phyloP scores from a whole-genome alignment of 2,329 filamentous ascomycete species.

The Fusarium decemcellulare region DNA sequence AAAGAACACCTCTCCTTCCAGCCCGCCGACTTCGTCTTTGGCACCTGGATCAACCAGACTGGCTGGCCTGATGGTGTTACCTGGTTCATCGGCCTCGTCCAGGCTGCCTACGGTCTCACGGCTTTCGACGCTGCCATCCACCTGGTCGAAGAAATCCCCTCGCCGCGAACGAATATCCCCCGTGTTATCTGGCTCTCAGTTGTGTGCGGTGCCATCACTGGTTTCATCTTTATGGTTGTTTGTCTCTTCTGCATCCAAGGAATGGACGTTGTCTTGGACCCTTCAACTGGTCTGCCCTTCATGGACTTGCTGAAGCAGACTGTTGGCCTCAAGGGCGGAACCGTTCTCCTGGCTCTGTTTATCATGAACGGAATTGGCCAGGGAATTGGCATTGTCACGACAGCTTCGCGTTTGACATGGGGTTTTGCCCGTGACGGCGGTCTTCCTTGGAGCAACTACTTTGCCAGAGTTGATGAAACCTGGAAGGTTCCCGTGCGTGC shows the following conservation, averaged over 20 bases:
- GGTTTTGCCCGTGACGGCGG: constrained; percentile 69
- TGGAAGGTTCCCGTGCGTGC: constrained; percentile 69
- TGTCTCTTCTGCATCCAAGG: constrained; percentile 66
- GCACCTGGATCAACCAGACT: constrained; percentile 59
- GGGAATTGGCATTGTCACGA: constrained; percentile 65
- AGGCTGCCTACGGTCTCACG: constrained; percentile 65
- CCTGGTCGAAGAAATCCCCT: constrained; percentile 70
- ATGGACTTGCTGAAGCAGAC: constrained; percentile 61
- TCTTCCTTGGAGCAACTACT: constrained; percentile 60
- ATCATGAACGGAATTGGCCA: constrained; percentile 70
- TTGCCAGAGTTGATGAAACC: constrained; percentile 57
- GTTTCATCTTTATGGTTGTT: constrained; percentile 66
- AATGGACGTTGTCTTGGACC: constrained; percentile 57
- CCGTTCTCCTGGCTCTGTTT: constrained; percentile 64
- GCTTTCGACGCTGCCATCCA: constrained; percentile 73
- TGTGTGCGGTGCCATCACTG: constrained; percentile 61
- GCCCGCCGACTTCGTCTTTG: constrained; percentile 66
- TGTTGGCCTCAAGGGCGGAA: constrained; percentile 55
- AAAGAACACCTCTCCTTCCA: constrained; percentile 61
- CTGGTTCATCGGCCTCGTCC: constrained; percentile 71
- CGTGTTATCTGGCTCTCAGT: constrained; percentile 68
- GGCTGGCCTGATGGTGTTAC: constrained; percentile 69
- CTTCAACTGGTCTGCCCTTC: constrained; percentile 60
- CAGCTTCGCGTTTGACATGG: constrained; percentile 67
- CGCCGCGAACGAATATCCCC: constrained; percentile 65